These are phyloP conservation scores for Tuber calosporum DNA, from an alignment of 495 filamentous ascomycete genomes.

Conservation along the genomic window DNA sequence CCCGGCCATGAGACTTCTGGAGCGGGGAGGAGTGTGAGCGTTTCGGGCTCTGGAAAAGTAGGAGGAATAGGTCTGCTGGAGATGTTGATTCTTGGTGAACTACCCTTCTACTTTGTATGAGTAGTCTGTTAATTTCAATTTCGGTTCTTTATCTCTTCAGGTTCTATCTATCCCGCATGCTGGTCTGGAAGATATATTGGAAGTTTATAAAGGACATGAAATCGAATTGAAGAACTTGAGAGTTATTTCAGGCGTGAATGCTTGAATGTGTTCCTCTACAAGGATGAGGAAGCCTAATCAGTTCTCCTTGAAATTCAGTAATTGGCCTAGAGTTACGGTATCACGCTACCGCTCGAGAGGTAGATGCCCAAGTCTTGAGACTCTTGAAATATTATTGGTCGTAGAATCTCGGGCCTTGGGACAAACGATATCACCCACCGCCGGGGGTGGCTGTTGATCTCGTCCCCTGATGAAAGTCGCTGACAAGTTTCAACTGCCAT, in stretches of 20 bases:
- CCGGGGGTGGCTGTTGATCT: background rate
- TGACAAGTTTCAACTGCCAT: background rate
- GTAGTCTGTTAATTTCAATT: background rate
- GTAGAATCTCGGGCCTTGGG: background rate
- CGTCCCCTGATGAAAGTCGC: background rate
- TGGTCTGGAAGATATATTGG: background rate
- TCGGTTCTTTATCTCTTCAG: background rate
- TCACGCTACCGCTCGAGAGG: background rate
- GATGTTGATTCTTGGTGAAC: background rate
- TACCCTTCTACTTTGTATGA: background rate
- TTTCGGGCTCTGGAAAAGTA: background rate
- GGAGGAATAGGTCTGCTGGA: background rate
- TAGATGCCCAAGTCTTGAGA: background rate
- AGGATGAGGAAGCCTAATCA: background rate
- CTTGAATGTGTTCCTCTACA: background rate
- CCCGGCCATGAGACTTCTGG: conserved; percentile 52
- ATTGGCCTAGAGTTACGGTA: background rate
- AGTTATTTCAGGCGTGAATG: background rate
- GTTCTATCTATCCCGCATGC: background rate
- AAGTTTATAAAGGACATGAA: background rate
- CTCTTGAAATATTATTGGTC: background rate
- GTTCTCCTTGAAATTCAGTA: background rate
- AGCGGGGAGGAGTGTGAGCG: background rate
- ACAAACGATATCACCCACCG: background rate
- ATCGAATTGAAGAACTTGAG: background rate